These are phyloP conservation scores for Colletotrichum eleusines DNA, from an alignment of 2,329 filamentous ascomycete genomes.

Conservation along the genomic window DNA sequence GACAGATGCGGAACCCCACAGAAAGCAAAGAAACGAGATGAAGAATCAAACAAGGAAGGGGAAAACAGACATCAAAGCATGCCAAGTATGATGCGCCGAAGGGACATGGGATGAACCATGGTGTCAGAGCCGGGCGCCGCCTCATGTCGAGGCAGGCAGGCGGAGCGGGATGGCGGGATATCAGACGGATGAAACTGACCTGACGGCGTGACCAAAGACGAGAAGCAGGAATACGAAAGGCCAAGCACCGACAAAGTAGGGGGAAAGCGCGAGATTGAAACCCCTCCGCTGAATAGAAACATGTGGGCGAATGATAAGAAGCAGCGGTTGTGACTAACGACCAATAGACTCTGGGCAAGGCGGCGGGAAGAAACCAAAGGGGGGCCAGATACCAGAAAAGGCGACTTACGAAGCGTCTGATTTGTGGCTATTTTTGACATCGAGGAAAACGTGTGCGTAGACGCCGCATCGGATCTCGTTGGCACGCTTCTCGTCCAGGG, in stretches of 20 bases:
- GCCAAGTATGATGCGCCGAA: constrained; percentile 3
- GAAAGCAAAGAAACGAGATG: constrained; percentile 7
- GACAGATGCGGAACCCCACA: not conserved
- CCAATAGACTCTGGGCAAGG: constrained; percentile 3
- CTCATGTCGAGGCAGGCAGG: constrained; percentile 2
- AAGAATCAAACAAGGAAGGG: not conserved
- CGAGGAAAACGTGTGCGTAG: constrained; percentile 39
- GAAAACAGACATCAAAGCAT: not conserved
- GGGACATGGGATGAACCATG: constrained; percentile 28
- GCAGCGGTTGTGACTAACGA: not conserved
- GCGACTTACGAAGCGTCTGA: constrained; percentile 45
- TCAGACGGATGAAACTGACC: not conserved
- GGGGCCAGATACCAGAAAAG: constrained; percentile 1
- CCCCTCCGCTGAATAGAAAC: too few species aligned
- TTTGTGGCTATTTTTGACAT: constrained; percentile 43
- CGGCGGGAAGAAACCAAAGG: not conserved
- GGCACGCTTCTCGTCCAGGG: constrained; percentile 42
- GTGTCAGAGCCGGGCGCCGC: constrained; percentile 15
- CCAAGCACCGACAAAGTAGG: not conserved
- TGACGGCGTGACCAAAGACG: not conserved
- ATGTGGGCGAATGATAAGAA: not conserved
- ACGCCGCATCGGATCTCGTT: constrained; percentile 41
- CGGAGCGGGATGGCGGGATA: not conserved
- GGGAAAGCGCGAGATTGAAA: not conserved
- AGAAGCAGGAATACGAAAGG: constrained; percentile 14